These are phyloP conservation scores for Bruguiera hainesii DNA, from an alignment of 441 rosid genomes.

Conservation along the genomic window DNA sequence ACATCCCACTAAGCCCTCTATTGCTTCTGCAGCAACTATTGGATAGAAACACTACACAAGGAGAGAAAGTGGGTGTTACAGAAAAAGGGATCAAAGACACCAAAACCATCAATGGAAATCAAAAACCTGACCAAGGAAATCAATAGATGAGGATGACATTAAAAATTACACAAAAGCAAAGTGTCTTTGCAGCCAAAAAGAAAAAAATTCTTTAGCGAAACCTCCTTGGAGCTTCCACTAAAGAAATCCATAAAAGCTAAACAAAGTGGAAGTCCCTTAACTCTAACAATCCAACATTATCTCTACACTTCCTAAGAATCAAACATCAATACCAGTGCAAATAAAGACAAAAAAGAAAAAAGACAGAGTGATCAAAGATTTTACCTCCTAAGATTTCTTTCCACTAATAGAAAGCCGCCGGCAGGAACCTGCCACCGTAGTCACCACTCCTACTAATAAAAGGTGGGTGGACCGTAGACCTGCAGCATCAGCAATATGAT, in stretches of 20 bases:
- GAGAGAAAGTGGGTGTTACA: background rate
- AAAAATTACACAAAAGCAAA: slow-evolving; percentile 10
- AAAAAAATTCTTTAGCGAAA: slow-evolving; percentile 3
- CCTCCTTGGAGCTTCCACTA: slow-evolving; percentile 22
- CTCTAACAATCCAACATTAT: slow-evolving; percentile 22
- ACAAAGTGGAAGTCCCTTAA: slow-evolving; percentile 33
- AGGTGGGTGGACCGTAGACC: slow-evolving; percentile 33
- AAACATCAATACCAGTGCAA: slow-evolving; percentile 4
- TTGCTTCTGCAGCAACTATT: slow-evolving; percentile 20
- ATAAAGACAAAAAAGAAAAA: background rate
- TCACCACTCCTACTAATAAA: slow-evolving; percentile 23
- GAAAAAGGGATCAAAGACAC: slow-evolving; percentile 11
- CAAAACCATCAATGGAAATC: slow-evolving; percentile 3
- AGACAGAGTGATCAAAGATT: background rate
- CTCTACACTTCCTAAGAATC: slow-evolving; percentile 20
- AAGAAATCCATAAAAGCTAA: slow-evolving; percentile 15
- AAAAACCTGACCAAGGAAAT: slow-evolving; percentile 5
- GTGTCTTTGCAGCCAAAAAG: slow-evolving; percentile 12
- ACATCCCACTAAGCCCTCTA: slow-evolving; percentile 20
- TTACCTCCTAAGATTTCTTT: slow-evolving; percentile 26
- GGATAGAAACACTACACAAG: slow-evolving; percentile 16
- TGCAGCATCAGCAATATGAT: slow-evolving; percentile 5
- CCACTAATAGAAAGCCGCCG: slow-evolving; percentile 37
- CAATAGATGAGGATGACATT: slow-evolving; percentile 10
- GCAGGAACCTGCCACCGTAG: slow-evolving; percentile 29